Evolutionary conservation across 768 basidiomycete genomes (phyloP), one percentile per base, ranked within the genome.

Genomic region (Coprinopsis cinerea): DNA sequence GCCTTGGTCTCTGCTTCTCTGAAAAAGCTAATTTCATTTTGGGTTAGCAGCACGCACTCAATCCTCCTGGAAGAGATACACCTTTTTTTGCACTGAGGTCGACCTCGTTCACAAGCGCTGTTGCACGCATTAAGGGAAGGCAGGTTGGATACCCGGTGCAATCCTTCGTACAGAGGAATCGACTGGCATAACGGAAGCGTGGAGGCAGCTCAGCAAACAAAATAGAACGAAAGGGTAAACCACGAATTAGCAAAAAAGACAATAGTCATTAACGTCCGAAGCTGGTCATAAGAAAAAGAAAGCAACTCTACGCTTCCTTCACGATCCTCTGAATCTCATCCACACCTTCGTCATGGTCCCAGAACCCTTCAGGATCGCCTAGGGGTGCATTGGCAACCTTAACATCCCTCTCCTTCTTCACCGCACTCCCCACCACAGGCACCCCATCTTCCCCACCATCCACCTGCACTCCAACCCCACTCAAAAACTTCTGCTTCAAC

Each of bases 281-380:
- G 37, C 7, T 18, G n/a, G 9, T 34, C 30, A 34, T 34, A 34
- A n/a, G n/a, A 34, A n/a, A 9, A n/a, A 40, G 7, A 40, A 20
- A 40, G 18, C 37, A 22, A 13, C 41, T 14, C 22, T 52, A 81
- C 7, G 64, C 75, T 53, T 85, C 82, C 64, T 89, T 89, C 50
- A 75, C 73, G 3, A 76, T 71, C 59, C 80, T 77, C 49, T 68
- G 71, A 56, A 89, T 86, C 67, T 90, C 87, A 44, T 83, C 81
- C 44, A 82, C 52, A 2, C 87, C 88, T 53, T 89, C 86, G 59
- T 90, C 87, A 44, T 75, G 73, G 27, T 72, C 71, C 87, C 88
- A 45, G 28, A 45, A 45, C 26, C 28, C 44, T 18, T 68, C 65
- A 26, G 61, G 63, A 32, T 41, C 48, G 42, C 51, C 32, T 40